These are phyloP conservation scores for Boletus eberwhitei DNA, from an alignment of 768 basidiomycete genomes.

Conservation along the genomic window DNA sequence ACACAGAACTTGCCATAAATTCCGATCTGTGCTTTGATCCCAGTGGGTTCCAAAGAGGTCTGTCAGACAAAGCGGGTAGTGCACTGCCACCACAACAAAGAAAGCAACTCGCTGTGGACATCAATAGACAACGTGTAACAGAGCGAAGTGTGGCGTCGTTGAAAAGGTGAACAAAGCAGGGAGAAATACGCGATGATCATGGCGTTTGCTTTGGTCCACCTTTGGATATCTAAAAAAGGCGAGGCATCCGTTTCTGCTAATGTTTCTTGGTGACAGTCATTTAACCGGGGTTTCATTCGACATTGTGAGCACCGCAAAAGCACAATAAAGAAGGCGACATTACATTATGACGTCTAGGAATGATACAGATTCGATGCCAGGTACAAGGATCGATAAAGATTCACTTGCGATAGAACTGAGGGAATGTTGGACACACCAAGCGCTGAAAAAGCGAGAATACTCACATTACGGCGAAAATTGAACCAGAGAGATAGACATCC, in stretches of 20 bases:
- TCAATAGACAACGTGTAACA: not conserved
- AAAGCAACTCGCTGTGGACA: constrained; percentile 8
- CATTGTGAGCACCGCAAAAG: constrained; percentile 15
- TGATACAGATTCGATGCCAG: constrained; percentile 20
- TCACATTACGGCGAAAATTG: constrained; percentile 90
- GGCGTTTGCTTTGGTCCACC: constrained; percentile 1
- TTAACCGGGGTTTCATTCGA: constrained; percentile 9
- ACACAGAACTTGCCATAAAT: constrained; percentile 1
- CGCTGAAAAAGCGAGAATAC: constrained; percentile 29
- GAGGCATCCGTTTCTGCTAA: constrained; percentile 10
- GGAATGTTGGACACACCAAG: constrained; percentile 16
- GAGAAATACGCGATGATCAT: constrained; percentile 1
- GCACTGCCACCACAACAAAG: constrained; percentile 15
- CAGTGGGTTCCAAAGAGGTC: constrained; percentile 7
- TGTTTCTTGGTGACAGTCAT: constrained; percentile 5
- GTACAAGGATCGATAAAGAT: constrained; percentile 16
- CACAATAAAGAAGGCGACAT: constrained; percentile 19
- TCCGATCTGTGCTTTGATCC: constrained; percentile 16
- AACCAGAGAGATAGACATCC: constrained; percentile 96
- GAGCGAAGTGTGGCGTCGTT: constrained; percentile 4
- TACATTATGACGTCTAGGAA: constrained; percentile 25
- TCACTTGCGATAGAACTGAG: constrained; percentile 81
- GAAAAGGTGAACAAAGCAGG: constrained; percentile 24
- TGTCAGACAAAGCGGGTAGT: constrained; percentile 20
- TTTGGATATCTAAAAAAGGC: constrained; percentile 11